Conservation (phyloP, 2,329 filamentous ascomycete species). For the Epichloe uncinata region DNA sequence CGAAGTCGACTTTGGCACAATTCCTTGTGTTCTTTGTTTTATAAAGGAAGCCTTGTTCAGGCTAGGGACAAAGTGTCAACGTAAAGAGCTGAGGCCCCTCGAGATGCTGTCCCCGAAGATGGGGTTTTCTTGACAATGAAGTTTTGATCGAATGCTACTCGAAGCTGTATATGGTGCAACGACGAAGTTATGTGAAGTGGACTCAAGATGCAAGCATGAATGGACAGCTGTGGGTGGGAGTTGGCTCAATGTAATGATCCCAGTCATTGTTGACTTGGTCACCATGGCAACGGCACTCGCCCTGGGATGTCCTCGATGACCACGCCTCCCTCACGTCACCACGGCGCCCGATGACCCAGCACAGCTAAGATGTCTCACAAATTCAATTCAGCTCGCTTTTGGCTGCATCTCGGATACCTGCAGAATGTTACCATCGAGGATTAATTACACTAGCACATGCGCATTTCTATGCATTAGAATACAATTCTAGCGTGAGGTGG, state of each 20-base stretch:
- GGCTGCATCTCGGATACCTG: neutral
- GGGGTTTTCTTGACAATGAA: slow-evolving; percentile 5
- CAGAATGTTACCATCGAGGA: neutral
- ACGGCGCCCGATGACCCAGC: slow-evolving; percentile 6
- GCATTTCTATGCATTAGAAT: neutral
- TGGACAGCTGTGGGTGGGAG: slow-evolving; percentile 10
- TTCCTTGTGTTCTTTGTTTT: slow-evolving; percentile 5
- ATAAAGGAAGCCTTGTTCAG: slow-evolving; percentile 20
- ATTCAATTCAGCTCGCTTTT: neutral
- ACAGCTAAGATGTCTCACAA: slow-evolving; percentile 5
- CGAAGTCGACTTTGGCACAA: slow-evolving; percentile 26
- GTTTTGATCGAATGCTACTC: neutral
- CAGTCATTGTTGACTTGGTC: slow-evolving; percentile 19
- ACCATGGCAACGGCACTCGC: slow-evolving; percentile 18
- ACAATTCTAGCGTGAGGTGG: neutral
- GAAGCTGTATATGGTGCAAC: slow-evolving; percentile 5
- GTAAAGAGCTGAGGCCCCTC: slow-evolving; percentile 10
- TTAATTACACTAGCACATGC: neutral
- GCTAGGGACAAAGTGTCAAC: slow-evolving; percentile 10
- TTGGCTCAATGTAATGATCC: slow-evolving; percentile 12
- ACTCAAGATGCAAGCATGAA: slow-evolving; percentile 15
- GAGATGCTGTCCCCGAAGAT: slow-evolving; percentile 7
- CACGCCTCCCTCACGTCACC: slow-evolving; percentile 9
- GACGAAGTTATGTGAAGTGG: slow-evolving; percentile 10
- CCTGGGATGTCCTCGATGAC: neutral